Conservation (phyloP, 2,329 filamentous ascomycete species). For the Fusarium domesticum region DNA sequence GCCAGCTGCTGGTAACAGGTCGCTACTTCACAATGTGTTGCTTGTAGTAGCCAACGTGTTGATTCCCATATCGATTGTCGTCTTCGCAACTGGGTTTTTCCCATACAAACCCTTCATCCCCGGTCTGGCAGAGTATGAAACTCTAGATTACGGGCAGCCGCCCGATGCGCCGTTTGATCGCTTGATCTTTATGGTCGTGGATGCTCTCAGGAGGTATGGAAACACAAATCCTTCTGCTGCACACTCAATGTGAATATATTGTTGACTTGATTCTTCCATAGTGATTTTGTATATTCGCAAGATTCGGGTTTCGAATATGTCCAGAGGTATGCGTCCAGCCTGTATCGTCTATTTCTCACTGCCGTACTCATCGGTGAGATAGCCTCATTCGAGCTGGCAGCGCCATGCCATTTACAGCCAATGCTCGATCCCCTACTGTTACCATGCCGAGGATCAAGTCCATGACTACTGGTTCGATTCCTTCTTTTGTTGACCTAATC, state of each 20-base stretch:
- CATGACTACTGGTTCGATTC: constrained; percentile 96
- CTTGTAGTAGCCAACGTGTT: constrained; percentile 71
- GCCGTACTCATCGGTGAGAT: constrained; percentile 11
- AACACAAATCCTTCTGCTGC: constrained; percentile 3
- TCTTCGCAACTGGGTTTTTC: constrained; percentile 91
- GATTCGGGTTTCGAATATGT: constrained; percentile 82
- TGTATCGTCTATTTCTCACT: not conserved
- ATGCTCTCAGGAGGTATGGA: constrained; percentile 79
- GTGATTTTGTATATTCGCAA: constrained; percentile 87
- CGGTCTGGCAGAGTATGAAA: constrained; percentile 70
- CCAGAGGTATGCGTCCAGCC: constrained; percentile 61
- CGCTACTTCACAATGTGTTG: constrained; percentile 37
- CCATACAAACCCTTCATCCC: constrained; percentile 94
- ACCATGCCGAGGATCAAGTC: constrained; percentile 98
- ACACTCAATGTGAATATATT: constrained; percentile 14
- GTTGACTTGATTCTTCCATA: constrained; percentile 35
- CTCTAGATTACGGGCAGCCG: constrained; percentile 51
- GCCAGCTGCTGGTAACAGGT: constrained; percentile 26
- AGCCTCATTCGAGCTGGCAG: constrained; percentile 80
- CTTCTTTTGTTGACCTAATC: constrained; percentile 94
- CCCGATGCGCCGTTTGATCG: constrained; percentile 77
- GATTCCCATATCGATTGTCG: constrained; percentile 68
- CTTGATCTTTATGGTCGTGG: constrained; percentile 95
- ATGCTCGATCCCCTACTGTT: constrained; percentile 94
- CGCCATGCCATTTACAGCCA: constrained; percentile 90